phyloP scores from a whole-genome alignment of 2,329 filamentous ascomycete species.

The Daldinia sp. region DNA sequence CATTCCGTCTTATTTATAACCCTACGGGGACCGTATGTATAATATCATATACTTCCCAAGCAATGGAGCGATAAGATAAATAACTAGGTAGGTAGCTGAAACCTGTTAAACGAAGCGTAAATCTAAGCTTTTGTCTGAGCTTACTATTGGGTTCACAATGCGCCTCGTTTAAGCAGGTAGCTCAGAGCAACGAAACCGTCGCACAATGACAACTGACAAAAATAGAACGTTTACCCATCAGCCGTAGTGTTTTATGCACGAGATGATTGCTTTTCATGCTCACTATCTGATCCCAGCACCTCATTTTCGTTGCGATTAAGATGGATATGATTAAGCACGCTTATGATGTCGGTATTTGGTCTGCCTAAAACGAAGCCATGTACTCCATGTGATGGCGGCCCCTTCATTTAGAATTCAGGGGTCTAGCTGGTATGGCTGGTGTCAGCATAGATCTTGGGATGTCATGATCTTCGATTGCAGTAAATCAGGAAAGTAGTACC shows the following conservation, averaged over 20 bases:
- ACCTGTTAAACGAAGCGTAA: background rate
- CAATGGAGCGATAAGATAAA: background rate
- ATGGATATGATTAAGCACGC: background rate
- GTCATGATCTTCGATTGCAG: background rate
- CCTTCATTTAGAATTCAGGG: conserved; percentile 4
- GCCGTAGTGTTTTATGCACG: background rate
- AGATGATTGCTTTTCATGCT: background rate
- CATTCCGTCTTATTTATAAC: background rate
- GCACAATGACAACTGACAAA: conserved; percentile 12
- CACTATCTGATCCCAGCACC: background rate
- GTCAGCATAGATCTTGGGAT: conserved; percentile 19
- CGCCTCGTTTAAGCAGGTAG: conserved; percentile 12
- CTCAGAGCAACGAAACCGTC: conserved; percentile 9
- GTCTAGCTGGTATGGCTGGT: conserved; percentile 22
- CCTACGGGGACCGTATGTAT: background rate
- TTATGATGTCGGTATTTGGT: background rate
- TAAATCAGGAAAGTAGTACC: background rate
- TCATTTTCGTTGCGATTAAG: background rate
- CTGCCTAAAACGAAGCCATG: background rate
- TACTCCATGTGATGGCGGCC: background rate
- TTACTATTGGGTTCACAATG: conserved; percentile 9
- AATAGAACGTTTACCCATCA: conserved; percentile 25
- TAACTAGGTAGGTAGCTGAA: background rate
- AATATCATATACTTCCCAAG: background rate
- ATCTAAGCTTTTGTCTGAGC: background rate